Conservation (phyloP, 2,329 filamentous ascomycete species). For the Xylariomycetidae sp. region DNA sequence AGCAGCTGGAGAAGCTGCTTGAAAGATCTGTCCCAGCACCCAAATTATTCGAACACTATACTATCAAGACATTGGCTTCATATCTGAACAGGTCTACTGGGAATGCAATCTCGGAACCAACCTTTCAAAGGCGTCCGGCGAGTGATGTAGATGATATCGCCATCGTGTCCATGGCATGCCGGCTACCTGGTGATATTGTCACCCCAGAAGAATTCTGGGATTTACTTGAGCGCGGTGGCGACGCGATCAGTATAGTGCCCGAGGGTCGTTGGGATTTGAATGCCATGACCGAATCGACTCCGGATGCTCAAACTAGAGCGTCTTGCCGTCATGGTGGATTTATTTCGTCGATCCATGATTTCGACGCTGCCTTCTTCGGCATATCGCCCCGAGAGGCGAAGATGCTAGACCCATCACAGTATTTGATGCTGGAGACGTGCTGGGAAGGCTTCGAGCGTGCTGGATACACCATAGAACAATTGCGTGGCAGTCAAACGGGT, state of each 20-base stretch:
- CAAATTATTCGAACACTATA: slow-evolving; percentile 23
- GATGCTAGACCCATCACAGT: slow-evolving; percentile 18
- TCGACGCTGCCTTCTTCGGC: slow-evolving; percentile 21
- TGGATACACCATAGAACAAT: slow-evolving; percentile 17
- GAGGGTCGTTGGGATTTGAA: slow-evolving; percentile 22
- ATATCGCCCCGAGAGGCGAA: slow-evolving; percentile 22
- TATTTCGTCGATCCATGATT: slow-evolving; percentile 15
- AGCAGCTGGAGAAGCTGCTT: slow-evolving; percentile 19
- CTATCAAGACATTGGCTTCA: slow-evolving; percentile 22
- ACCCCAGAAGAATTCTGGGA: slow-evolving; percentile 30
- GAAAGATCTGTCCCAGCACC: slow-evolving; percentile 14
- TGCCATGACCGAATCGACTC: slow-evolving; percentile 10
- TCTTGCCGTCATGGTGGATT: slow-evolving; percentile 20
- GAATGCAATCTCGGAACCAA: not conserved
- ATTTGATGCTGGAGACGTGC: slow-evolving; percentile 20
- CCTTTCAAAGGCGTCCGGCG: not conserved
- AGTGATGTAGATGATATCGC: slow-evolving; percentile 18
- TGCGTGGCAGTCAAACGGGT: slow-evolving; percentile 20
- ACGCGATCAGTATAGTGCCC: slow-evolving; percentile 23
- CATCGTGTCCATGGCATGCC: slow-evolving; percentile 28
- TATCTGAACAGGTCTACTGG: slow-evolving; percentile 9
- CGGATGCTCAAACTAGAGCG: slow-evolving; percentile 34
- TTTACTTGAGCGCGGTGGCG: slow-evolving; percentile 22
- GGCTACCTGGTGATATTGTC: slow-evolving; percentile 28
- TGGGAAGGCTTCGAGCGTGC: slow-evolving; percentile 24